Base-by-base conservation (phyloP, 352 stramenopile species). In the Elongisporangium prolatum region DNA sequence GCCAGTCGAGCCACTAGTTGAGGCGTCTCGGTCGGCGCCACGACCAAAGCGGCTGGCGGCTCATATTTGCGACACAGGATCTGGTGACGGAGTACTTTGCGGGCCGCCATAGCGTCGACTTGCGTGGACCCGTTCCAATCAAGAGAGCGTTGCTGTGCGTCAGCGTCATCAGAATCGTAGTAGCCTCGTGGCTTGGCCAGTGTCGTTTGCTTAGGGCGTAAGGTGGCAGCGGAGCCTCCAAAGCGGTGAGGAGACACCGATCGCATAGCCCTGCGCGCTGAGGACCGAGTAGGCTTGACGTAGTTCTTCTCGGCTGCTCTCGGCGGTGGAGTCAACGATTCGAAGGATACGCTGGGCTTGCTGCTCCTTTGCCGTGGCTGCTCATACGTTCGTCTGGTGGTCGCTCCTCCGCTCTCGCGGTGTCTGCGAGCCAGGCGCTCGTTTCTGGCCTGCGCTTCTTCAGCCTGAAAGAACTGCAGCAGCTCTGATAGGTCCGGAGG, bases 71-170 rank as follows among this genome's bases (percentile, higher is more conserved):
- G 74, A 51, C 65, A 67, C 22, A 89, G 61, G 52, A 89, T 75
- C 64, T 89, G 80, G 49, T 89, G 77, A 17, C 73, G 68, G 28
- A 89, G 68, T 7, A 68, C 54, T 54, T 84, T 83, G 2, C 61
- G 34, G 2, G 55, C 34, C 10, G 57, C 28, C 28, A 54, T 40
- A 51, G 56, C 22, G 64, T 63, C 40, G 8, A 89, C 38, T 21
- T 79, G 68, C 0, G 80, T 89, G 0, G 80, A 89, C 21, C 67
- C 59, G 59, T 89, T 86, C 80, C 80, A 89, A 18, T 54, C 64
- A 48, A 62, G 64, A 21, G 13, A 16, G 5, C 48, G 25, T 24
- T 25, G 21, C 6, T 49, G 28, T 40, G 8, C 4, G 4, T 40
- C 28, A 8, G 28, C 28, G 28, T 40, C 28, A 9, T 40, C 28